Percentiles rank a stretch among this genome's conserved stretches.
These are phyloP conservation scores for Lagerstroemia speciosa DNA, from an alignment of 345 rosid species.

Conservation along the genomic window DNA sequence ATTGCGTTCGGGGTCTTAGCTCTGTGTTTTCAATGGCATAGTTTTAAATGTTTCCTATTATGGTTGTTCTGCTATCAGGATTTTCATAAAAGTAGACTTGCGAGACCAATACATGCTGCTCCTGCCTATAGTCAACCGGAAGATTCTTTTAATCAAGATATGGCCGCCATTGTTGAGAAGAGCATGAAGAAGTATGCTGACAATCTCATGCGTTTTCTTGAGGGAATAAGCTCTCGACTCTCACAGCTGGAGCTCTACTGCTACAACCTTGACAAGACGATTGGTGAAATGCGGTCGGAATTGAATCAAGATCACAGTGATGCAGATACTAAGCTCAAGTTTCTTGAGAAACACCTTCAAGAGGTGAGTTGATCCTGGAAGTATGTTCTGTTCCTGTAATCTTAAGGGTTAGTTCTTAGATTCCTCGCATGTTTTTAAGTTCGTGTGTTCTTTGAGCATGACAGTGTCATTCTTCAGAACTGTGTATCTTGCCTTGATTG, in stretches of 20 bases:
- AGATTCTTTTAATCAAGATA: conserved; percentile 59
- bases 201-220: conserved; percentile 81
- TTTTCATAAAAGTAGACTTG: conserved; percentile 68
- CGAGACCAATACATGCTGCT: conserved; percentile 48
- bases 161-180: conserved; percentile 51
- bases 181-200: conserved; percentile 79
- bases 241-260: conserved; percentile 85
- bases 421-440: neutral
- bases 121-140: conserved; percentile 76
- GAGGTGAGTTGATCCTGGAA: conserved; percentile 42
- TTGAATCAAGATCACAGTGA: conserved; percentile 59
- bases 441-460: neutral
- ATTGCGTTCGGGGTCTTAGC: neutral
- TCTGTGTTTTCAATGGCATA: neutral
- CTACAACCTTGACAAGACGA: conserved; percentile 89
- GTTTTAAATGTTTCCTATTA: neutral
- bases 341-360: conserved; percentile 88
- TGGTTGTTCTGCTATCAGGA: conserved; percentile 36
- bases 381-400: neutral
- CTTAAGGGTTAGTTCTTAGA: too few species aligned
- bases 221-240: conserved; percentile 89
- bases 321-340: conserved; percentile 77
- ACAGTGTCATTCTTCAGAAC: neutral
- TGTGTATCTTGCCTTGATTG: neutral
- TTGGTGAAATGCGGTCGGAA: conserved; percentile 87